phyloP scores from a whole-genome alignment of 495 filamentous ascomycete species.

The Tuber umbilicatum region DNA sequence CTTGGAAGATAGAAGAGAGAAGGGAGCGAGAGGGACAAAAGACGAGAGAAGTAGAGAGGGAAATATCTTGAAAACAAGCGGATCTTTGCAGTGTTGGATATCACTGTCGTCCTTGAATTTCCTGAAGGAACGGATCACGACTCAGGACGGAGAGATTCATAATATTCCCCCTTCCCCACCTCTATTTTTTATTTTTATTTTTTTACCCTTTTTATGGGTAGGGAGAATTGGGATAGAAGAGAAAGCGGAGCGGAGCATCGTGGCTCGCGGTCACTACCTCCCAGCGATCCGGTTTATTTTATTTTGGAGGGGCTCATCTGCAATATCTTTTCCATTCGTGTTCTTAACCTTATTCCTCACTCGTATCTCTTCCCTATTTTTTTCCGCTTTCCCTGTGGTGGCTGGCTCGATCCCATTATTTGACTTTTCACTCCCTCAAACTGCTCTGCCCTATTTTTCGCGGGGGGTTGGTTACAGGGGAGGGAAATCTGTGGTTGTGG shows the following conservation, averaged over 20 bases:
- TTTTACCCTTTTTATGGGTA: slow-evolving; percentile 13
- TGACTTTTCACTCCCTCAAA: not conserved
- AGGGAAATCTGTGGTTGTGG: slow-evolving; percentile 1
- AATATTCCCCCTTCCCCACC: slow-evolving; percentile 11
- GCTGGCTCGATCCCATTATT: not conserved
- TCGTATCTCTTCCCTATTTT: not conserved
- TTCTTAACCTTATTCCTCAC: not conserved
- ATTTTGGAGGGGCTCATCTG: slow-evolving; percentile 33
- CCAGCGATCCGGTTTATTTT: slow-evolving; percentile 20
- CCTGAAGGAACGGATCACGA: slow-evolving; percentile 18
- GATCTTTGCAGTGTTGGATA: slow-evolving; percentile 24
- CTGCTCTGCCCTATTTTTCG: not conserved
- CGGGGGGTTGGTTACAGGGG: not conserved
- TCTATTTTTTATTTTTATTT: slow-evolving; percentile 5
- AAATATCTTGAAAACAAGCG: not conserved
- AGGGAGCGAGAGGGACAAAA: not conserved
- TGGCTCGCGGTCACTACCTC: slow-evolving; percentile 15
- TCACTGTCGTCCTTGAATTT: slow-evolving; percentile 14
- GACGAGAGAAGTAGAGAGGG: not conserved
- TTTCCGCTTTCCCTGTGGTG: not conserved
- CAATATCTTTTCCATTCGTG: not conserved
- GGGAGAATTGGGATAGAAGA: slow-evolving; percentile 19
- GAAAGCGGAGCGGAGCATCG: slow-evolving; percentile 6
- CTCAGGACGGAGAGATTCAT: not conserved
- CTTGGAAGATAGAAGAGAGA: not conserved